Percentiles rank a stretch among this genome's conserved stretches.
Conservation (phyloP, 2,329 filamentous ascomycete species). For the Aureobasidium zeae region DNA sequence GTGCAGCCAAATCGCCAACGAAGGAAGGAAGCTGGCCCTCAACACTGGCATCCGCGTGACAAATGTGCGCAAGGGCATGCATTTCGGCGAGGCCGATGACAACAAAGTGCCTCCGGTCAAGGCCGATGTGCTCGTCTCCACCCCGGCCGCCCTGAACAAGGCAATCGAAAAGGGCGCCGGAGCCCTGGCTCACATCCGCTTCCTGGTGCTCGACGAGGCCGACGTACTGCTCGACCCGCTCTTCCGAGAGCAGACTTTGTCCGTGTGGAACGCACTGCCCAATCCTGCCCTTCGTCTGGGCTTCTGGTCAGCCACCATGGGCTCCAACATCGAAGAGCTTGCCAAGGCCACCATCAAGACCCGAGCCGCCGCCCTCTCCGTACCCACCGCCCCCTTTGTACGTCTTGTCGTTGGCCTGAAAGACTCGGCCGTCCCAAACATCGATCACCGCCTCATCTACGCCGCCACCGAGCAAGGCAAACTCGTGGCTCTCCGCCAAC, state of each 20-base stretch:
- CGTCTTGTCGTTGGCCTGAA: constrained; percentile 92
- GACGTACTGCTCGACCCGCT: constrained; percentile 87
- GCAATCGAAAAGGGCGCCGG: constrained; percentile 47
- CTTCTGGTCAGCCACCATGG: constrained; percentile 96
- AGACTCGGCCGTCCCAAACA: constrained; percentile 88
- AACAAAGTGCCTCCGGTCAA: constrained; percentile 25
- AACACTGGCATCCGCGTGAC: constrained; percentile 72
- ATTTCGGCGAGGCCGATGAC: constrained; percentile 43
- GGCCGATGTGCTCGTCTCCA: constrained; percentile 71
- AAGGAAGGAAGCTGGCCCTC: constrained; percentile 69
- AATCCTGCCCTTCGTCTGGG: constrained; percentile 62
- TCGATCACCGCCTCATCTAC: constrained; percentile 81
- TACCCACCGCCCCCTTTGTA: constrained; percentile 46
- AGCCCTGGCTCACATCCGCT: constrained; percentile 49
- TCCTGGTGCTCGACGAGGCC: constrained; percentile 82
- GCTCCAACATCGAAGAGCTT: constrained; percentile 78
- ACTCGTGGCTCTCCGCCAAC: constrained; percentile 78
- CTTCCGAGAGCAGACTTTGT: constrained; percentile 80
- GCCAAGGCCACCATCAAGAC: constrained; percentile 57
- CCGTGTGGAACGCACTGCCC: constrained; percentile 71
- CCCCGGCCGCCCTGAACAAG: constrained; percentile 61
- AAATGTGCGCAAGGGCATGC: constrained; percentile 79
- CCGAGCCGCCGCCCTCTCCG: constrained; percentile 34
- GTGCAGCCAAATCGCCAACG: constrained; percentile 46
- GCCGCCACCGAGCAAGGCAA: constrained; percentile 91